Percentiles rank a stretch among this genome's conserved stretches.
Evolutionary conservation across 768 basidiomycete genomes (phyloP).

Genomic region (Pleurotus citrinopileatus): DNA sequence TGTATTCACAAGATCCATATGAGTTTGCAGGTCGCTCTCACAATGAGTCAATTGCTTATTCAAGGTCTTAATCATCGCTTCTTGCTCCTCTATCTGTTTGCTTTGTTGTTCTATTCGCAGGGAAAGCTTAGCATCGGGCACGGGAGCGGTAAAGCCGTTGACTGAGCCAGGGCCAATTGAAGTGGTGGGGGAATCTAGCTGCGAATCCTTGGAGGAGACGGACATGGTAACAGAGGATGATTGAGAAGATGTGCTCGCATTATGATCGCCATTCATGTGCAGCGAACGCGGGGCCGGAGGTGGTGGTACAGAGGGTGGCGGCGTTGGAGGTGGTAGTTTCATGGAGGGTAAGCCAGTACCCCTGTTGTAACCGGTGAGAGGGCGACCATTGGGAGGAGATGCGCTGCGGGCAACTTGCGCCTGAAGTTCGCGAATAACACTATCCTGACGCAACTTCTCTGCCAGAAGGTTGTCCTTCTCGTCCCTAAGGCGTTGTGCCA

Average conservation of each 20-base stretch:
- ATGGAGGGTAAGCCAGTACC: constrained; percentile 58
- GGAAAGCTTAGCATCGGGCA: constrained; percentile 52
- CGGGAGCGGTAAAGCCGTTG: constrained; percentile 29
- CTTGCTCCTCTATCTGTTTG: constrained; percentile 79
- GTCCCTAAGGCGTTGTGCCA: constrained; percentile 74
- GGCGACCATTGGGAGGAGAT: constrained; percentile 52
- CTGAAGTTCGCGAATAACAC: constrained; percentile 74
- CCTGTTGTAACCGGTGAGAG: constrained; percentile 54
- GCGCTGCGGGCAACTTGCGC: constrained; percentile 64
- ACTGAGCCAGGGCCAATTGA: constrained; percentile 46
- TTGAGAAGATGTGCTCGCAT: constrained; percentile 59
- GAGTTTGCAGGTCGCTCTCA: constrained; percentile 86
- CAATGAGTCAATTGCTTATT: constrained; percentile 94
- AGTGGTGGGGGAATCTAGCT: constrained; percentile 63
- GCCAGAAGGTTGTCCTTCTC: constrained; percentile 76
- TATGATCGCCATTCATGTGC: constrained; percentile 43
- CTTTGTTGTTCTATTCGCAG: constrained; percentile 69
- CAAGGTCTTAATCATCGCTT: constrained; percentile 88
- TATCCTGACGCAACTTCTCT: constrained; percentile 70
- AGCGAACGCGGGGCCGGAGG: constrained; percentile 67
- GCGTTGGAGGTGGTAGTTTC: constrained; percentile 85
- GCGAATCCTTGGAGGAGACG: constrained; percentile 64
- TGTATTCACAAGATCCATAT: constrained; percentile 85
- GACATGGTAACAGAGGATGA: constrained; percentile 51
- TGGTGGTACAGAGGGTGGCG: constrained; percentile 84